Evolutionary conservation across 2,329 filamentous ascomycete species (phyloP).

Genomic region (Xylaria sp.): DNA sequence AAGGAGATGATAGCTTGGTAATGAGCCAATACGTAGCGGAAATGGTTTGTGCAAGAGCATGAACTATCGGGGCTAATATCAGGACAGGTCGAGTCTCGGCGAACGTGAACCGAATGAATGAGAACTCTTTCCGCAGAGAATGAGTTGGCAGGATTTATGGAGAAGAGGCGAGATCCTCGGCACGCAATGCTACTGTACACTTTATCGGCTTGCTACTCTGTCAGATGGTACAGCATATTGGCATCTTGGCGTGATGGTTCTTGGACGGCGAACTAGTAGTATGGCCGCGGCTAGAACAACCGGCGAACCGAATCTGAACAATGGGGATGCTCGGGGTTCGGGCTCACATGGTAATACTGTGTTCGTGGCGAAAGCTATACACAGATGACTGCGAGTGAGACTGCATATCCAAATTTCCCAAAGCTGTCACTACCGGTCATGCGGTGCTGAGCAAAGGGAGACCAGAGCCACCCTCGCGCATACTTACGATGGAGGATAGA

Average conservation of each 20-base stretch:
- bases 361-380: not conserved
- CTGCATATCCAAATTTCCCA: not conserved
- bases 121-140: constrained; percentile 10
- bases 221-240: not conserved
- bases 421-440: constrained; percentile 1
- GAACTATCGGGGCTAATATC: not conserved
- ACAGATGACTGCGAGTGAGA: not conserved
- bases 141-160: constrained; percentile 9
- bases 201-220: not conserved
- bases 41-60: not conserved
- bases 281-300: constrained; percentile 6
- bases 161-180: not conserved
- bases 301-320: not conserved
- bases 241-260: constrained; percentile 11
- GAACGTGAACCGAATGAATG: constrained; percentile 14
- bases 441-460: not conserved
- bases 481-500: not conserved
- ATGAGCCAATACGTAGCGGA: not conserved
- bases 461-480: constrained; percentile 4
- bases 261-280: not conserved
- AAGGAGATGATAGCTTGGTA: not conserved
- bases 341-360: not conserved
- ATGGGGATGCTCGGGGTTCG: not conserved
- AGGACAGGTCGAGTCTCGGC: not conserved
- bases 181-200: not conserved